These are phyloP conservation scores for Prunus mume DNA, from an alignment of 306 rosid genomes.

Conservation along the genomic window DNA sequence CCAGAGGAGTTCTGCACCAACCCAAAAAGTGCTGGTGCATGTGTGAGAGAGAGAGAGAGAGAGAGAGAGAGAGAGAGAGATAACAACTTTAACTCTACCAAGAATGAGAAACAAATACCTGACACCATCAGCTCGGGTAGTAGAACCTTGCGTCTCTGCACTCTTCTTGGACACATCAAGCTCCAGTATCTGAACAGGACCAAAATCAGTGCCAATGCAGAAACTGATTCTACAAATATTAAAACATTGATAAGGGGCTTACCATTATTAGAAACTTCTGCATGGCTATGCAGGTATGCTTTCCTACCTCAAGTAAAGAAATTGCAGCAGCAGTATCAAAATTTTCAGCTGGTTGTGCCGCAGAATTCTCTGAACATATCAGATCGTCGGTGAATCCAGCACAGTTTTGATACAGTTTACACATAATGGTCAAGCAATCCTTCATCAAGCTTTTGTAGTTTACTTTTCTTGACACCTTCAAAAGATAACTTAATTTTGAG, in stretches of 20 bases:
- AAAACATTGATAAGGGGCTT: constrained; percentile 19
- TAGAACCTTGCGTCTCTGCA: constrained; percentile 63
- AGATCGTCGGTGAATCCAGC: constrained; percentile 34
- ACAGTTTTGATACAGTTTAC: constrained; percentile 53
- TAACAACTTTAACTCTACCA: constrained; percentile 1
- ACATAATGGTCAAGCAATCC: constrained; percentile 55
- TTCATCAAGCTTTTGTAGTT: constrained; percentile 69
- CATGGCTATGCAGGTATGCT: constrained; percentile 47
- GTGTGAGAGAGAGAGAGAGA: not conserved
- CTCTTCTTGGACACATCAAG: constrained; percentile 68
- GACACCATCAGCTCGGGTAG: constrained; percentile 71
- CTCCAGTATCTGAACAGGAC: constrained; percentile 58
- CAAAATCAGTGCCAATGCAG: constrained; percentile 31
- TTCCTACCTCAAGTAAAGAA: constrained; percentile 59
- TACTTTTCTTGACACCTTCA: constrained; percentile 72
- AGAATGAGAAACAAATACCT: constrained; percentile 47
- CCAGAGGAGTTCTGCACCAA: constrained; percentile 65
- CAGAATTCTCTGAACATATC: constrained; percentile 30
- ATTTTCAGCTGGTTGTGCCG: constrained; percentile 30
- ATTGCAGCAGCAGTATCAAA: constrained; percentile 39
- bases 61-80: not conserved
- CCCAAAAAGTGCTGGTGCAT: constrained; percentile 16
- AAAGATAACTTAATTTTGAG: constrained; percentile 20
- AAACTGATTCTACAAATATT: constrained; percentile 12
- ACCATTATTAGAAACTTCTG: constrained; percentile 68